Evolutionary conservation across 768 basidiomycete genomes (phyloP).

Genomic region (Termitomyces sp.): DNA sequence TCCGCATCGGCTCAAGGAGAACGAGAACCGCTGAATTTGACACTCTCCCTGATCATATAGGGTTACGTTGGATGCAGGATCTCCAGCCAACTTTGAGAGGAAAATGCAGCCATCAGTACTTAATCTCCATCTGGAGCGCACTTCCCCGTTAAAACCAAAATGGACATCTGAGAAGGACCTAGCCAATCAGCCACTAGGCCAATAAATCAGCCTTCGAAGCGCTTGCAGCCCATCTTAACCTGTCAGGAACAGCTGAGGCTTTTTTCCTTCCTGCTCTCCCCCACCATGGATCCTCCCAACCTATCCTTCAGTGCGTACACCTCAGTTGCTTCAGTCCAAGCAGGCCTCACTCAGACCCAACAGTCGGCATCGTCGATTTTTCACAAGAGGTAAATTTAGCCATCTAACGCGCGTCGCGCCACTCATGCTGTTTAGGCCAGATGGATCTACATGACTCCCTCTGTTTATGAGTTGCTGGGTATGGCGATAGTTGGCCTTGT

Average conservation of each 20-base stretch:
- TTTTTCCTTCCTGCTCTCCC: slow-evolving; percentile 11
- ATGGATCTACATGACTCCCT: slow-evolving; percentile 66
- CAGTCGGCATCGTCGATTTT: slow-evolving; percentile 81
- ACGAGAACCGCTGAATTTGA: not conserved
- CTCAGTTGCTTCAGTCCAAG: slow-evolving; percentile 5
- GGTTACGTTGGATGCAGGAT: slow-evolving; percentile 2
- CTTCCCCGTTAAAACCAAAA: slow-evolving; percentile 2
- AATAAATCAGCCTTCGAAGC: slow-evolving; percentile 16
- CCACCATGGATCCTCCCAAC: slow-evolving; percentile 50
- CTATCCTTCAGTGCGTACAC: slow-evolving; percentile 70
- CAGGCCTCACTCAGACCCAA: slow-evolving; percentile 2
- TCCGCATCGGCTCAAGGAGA: not conserved
- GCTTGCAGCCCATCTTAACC: slow-evolving; percentile 12
- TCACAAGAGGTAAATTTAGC: slow-evolving; percentile 52
- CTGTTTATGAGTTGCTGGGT: slow-evolving; percentile 64
- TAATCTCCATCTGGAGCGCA: slow-evolving; percentile 11
- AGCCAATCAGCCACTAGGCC: slow-evolving; percentile 8
- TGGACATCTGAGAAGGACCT: slow-evolving; percentile 11
- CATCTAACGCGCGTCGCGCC: slow-evolving; percentile 7
- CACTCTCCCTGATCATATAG: slow-evolving; percentile 7
- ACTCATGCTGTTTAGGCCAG: slow-evolving; percentile 39
- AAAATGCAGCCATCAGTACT: not conserved
- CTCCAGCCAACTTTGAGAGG: not conserved
- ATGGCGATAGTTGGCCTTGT: slow-evolving; percentile 5
- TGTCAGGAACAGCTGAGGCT: slow-evolving; percentile 8